Conservation (phyloP, 768 basidiomycete genomes). For the Russula earlei region DNA sequence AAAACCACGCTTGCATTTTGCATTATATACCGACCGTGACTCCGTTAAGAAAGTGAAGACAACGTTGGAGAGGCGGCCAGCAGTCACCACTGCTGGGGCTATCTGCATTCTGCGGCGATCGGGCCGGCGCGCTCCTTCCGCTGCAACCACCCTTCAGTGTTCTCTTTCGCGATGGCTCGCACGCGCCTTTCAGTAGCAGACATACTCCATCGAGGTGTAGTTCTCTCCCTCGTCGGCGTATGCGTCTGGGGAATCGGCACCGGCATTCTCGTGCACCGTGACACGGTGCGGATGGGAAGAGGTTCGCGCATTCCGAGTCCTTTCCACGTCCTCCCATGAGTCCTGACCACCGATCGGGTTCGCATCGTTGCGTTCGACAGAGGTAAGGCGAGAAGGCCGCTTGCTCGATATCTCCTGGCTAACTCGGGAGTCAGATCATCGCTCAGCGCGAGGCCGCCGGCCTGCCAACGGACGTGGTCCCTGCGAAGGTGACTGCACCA, state of each 20-base stretch:
- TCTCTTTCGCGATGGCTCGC: neutral
- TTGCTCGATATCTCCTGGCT: neutral
- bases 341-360: neutral
- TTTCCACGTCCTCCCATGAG: neutral
- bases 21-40: too few relatives aligned
- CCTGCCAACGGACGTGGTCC: slow-evolving; percentile 9
- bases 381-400: neutral
- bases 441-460: slow-evolving; percentile 13
- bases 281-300: slow-evolving; percentile 15
- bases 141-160: too few relatives aligned
- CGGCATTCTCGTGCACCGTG: slow-evolving; percentile 8
- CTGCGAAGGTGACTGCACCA: slow-evolving; percentile 3
- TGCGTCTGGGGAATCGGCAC: slow-evolving; percentile 13
- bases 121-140: too few relatives aligned
- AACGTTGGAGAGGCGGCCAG: too few relatives aligned
- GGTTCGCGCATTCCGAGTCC: neutral
- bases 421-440: slow-evolving; percentile 3
- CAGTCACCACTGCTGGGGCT: too few relatives aligned
- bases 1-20: too few relatives aligned
- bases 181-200: slow-evolving; percentile 13
- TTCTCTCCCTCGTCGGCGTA: slow-evolving; percentile 10
- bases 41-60: too few relatives aligned
- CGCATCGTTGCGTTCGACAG: neutral
- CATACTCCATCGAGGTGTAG: slow-evolving; percentile 13
- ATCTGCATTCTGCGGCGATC: too few relatives aligned